Base-by-base conservation (phyloP, 208 protist species). In the Leishmania gerbilli region DNA sequence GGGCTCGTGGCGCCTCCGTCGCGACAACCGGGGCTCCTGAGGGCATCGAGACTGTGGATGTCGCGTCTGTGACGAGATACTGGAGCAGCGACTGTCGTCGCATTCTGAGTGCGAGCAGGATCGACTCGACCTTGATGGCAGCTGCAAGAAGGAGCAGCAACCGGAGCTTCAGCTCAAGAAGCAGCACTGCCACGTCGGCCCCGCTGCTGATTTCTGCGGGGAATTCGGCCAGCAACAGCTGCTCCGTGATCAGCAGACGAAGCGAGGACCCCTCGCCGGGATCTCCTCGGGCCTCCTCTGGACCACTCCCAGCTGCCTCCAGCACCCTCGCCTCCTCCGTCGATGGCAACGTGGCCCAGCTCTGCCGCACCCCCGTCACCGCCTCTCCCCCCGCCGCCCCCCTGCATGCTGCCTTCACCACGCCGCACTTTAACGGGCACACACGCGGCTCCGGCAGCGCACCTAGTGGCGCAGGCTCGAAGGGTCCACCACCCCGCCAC, bases 331-430 rank as follows among this genome's bases (percentile, higher is more conserved):
- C 69, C 56, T 69, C 81, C 40, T 31, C 74, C 8, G 21, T 77
- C 24, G 60, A 80, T 60, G 76, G 77, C 40, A 74, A 45, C 47
- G 40, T 79, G 8, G 71, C 81, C 19, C 81, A 85, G 76, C 71
- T 81, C 62, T 85, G 79, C 77, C 81, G 79, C 24, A 81, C 77
- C 55, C 81, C 81, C 53, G 81, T 85, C 81, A 72, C 77, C 51
- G 49, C 56, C 77, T 76, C 77, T 40, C 77, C 78, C 65, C 62
- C 65, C 71, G 37, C 76, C 60, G 64, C 51, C 53, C 45, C 78
- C 4, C 60, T 58, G 34, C 60, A 81, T 34, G 53, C 74, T 27
- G 64, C 31, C 71, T 82, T 86, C 56, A 55, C 77, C 42, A 74
- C 53, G 1, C 78, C 67, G 55, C 77, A 79, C 55, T 79, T 86